phyloP scores from a whole-genome alignment of 768 basidiomycete species.

The Boletales sp. region DNA sequence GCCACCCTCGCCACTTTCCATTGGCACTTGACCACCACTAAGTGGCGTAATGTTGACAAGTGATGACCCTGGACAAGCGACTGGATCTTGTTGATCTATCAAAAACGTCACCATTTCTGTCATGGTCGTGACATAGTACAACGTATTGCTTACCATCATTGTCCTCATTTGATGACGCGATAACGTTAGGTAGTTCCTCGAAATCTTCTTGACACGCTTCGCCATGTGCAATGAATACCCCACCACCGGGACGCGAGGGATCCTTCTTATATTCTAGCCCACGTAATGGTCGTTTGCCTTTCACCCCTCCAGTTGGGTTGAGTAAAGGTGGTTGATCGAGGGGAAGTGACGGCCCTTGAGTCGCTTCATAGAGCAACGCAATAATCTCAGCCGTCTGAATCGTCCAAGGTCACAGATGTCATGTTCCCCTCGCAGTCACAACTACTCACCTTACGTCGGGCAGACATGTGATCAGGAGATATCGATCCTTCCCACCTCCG shows the following conservation, averaged over 20 bases:
- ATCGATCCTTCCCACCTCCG: conserved; percentile 84
- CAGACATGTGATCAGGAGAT: conserved; percentile 92
- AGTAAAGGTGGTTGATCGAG: conserved; percentile 58
- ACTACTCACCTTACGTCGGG: conserved; percentile 73
- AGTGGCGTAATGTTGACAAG: conserved; percentile 59
- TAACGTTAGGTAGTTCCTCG: conserved; percentile 55
- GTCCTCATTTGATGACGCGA: conserved; percentile 45
- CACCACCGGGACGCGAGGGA: conserved; percentile 77
- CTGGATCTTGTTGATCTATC: conserved; percentile 14
- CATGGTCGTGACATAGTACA: conserved; percentile 5
- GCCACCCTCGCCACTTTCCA: conserved; percentile 21
- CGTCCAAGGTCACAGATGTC: neutral
- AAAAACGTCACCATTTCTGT: conserved; percentile 1
- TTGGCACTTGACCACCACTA: conserved; percentile 24
- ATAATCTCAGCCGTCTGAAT: conserved; percentile 88
- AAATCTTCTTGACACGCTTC: conserved; percentile 45
- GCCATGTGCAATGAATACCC: conserved; percentile 70
- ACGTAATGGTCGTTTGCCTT: conserved; percentile 47
- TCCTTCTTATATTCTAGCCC: conserved; percentile 76
- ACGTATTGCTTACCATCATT: conserved; percentile 46
- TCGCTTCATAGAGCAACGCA: conserved; percentile 86
- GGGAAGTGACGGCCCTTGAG: conserved; percentile 64
- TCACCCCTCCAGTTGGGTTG: conserved; percentile 77
- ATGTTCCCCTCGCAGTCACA: neutral
- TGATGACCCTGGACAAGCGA: conserved; percentile 28